Percentiles rank a stretch among this genome's conserved stretches.
These are phyloP conservation scores for Mycogone perniciosa DNA, from an alignment of 2,329 filamentous ascomycete genomes.

Conservation along the genomic window DNA sequence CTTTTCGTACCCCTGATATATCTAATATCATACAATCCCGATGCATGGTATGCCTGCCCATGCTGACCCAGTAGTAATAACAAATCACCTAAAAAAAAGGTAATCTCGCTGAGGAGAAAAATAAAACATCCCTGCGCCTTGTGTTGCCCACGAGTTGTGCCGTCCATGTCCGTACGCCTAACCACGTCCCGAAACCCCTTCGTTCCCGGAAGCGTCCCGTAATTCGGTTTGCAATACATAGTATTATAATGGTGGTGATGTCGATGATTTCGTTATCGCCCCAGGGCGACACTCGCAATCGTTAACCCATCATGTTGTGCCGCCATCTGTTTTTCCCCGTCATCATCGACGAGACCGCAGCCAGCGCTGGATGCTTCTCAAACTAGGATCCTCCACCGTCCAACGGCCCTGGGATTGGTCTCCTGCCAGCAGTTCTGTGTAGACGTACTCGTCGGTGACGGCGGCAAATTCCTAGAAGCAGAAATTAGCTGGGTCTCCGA, in stretches of 20 bases:
- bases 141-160: slow-evolving; percentile 5
- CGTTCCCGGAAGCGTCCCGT: not conserved
- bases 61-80: not conserved
- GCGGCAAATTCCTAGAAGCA: slow-evolving; percentile 46
- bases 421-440: slow-evolving; percentile 46
- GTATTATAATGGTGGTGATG: not conserved
- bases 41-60: slow-evolving; percentile 8
- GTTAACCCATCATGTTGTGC: slow-evolving; percentile 4
- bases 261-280: not conserved
- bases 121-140: slow-evolving; percentile 1
- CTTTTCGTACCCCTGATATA: slow-evolving; percentile 8
- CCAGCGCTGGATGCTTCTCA: slow-evolving; percentile 54
- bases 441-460: slow-evolving; percentile 54
- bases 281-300: not conserved
- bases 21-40: not conserved
- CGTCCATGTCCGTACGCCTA: slow-evolving; percentile 9
- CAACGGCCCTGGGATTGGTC: slow-evolving; percentile 54
- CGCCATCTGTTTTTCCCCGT: not conserved
- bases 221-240: slow-evolving; percentile 1
- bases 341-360: slow-evolving; percentile 33
- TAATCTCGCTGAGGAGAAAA: not conserved
- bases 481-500: not conserved
- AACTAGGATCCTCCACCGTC: slow-evolving; percentile 55
- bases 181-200: not conserved
- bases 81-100: not conserved